phyloP scores from a whole-genome alignment of 2,329 filamentous ascomycete species.

The Xylariaceae sp. region DNA sequence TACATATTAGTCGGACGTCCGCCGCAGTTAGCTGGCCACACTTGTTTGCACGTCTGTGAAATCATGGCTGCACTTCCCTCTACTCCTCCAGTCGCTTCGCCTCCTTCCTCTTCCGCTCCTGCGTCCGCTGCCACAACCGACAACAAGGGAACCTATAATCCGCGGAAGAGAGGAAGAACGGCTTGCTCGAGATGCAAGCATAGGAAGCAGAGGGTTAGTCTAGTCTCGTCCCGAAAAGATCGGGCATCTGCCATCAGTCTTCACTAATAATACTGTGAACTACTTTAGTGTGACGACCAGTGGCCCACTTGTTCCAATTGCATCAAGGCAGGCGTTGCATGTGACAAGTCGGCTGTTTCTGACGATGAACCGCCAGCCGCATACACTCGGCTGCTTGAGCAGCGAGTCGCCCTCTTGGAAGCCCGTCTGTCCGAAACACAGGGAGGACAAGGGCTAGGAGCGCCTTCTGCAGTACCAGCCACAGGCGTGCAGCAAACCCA shows the following conservation, averaged over 20 bases:
- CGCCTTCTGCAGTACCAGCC: slow-evolving; percentile 6
- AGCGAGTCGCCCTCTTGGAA: slow-evolving; percentile 38
- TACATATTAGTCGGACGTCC: slow-evolving; percentile 11
- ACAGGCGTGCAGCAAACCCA: slow-evolving; percentile 13
- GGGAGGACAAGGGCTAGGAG: slow-evolving; percentile 10
- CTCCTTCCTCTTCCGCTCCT: slow-evolving; percentile 10
- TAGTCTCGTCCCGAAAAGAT: neutral
- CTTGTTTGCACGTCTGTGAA: too few relatives aligned
- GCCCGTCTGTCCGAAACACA: slow-evolving; percentile 19
- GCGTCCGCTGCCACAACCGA: slow-evolving; percentile 4
- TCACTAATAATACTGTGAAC: slow-evolving; percentile 2
- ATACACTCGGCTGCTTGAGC: slow-evolving; percentile 38
- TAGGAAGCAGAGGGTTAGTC: slow-evolving; percentile 38
- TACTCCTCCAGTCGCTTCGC: slow-evolving; percentile 1
- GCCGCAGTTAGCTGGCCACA: slow-evolving; percentile 3
- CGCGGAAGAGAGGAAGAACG: slow-evolving; percentile 39
- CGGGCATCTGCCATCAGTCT: neutral
- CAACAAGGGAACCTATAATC: slow-evolving; percentile 27
- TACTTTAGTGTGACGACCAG: slow-evolving; percentile 42
- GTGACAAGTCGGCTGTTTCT: slow-evolving; percentile 38
- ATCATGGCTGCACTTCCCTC: neutral
- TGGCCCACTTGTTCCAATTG: slow-evolving; percentile 41
- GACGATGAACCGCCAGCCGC: slow-evolving; percentile 33
- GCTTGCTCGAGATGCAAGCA: slow-evolving; percentile 41
- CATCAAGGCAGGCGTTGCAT: slow-evolving; percentile 35